Evolutionary conservation across 2,329 filamentous ascomycete species (phyloP).

Genomic region (Botrytis elliptica): DNA sequence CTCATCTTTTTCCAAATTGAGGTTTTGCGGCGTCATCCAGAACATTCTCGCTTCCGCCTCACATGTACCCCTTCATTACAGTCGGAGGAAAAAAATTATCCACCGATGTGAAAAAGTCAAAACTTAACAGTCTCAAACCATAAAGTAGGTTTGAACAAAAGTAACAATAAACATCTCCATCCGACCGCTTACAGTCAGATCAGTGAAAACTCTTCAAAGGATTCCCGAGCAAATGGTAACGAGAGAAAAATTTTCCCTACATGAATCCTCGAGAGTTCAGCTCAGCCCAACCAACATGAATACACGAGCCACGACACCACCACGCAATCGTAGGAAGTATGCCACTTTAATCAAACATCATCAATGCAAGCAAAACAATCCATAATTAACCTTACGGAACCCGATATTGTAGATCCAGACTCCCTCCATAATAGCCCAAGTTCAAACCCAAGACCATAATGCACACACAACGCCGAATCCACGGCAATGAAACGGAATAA

Average conservation of each 20-base stretch:
- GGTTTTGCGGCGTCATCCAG: conserved; percentile 13
- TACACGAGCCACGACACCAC: conserved; percentile 14
- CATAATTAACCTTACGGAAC: not conserved
- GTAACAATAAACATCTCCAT: not conserved
- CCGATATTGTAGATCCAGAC: conserved; percentile 10
- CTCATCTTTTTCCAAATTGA: conserved; percentile 5
- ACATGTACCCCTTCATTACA: conserved; percentile 5
- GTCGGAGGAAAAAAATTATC: conserved; percentile 7
- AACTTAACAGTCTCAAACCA: not conserved
- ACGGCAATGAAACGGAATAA: conserved; percentile 6
- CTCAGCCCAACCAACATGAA: conserved; percentile 14
- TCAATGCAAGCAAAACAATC: conserved; percentile 12
- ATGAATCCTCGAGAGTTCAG: not conserved
- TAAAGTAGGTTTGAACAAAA: not conserved
- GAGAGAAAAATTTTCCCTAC: not conserved
- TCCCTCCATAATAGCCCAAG: conserved; percentile 8
- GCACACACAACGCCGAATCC: not conserved
- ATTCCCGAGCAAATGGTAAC: conserved; percentile 5
- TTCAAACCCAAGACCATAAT: not conserved
- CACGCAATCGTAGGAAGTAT: not conserved
- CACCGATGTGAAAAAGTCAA: conserved; percentile 2
- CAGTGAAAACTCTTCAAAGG: not conserved
- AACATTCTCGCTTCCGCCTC: conserved; percentile 17
- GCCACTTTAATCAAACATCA: conserved; percentile 4
- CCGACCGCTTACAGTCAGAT: conserved; percentile 7